Percentiles rank a stretch among this genome's conserved stretches.
Evolutionary conservation across 495 filamentous ascomycete genomes (phyloP).

Genomic region (Amphirosellinia nigrospora): DNA sequence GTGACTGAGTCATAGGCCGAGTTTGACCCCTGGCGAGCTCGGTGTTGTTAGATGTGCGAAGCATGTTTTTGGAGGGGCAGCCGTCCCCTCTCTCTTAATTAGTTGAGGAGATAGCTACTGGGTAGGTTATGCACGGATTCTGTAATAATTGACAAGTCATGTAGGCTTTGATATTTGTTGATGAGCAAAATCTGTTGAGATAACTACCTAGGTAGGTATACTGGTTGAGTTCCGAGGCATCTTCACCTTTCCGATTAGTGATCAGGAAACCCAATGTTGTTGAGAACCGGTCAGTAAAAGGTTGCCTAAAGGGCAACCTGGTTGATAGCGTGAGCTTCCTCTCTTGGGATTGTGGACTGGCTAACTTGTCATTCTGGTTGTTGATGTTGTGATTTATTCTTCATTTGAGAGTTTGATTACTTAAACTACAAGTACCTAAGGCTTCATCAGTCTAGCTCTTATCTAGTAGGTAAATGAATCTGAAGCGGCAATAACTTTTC

Average conservation of each 20-base stretch:
- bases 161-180: background rate
- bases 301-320: background rate
- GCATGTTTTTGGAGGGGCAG: no score
- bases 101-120: background rate
- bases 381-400: slow-evolving; percentile 11
- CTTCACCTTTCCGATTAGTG: slow-evolving; percentile 7
- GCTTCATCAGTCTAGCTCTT: no score
- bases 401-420: background rate
- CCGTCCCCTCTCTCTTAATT: no score
- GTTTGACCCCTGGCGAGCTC: background rate
- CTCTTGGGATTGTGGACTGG: no score
- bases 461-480: no score
- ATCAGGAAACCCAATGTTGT: background rate
- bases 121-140: no score
- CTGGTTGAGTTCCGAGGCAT: slow-evolving; percentile 2
- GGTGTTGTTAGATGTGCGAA: slow-evolving; percentile 15
- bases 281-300: background rate
- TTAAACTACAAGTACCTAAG: no score
- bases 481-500: no score
- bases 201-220: background rate
- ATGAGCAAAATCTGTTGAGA: slow-evolving; percentile 12
- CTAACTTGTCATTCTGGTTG: background rate
- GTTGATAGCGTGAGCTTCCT: background rate
- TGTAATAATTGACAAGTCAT: background rate
- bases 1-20: slow-evolving; percentile 23